These are phyloP conservation scores for Lupinus albus DNA, from an alignment of 306 rosid species.

Conservation along the genomic window DNA sequence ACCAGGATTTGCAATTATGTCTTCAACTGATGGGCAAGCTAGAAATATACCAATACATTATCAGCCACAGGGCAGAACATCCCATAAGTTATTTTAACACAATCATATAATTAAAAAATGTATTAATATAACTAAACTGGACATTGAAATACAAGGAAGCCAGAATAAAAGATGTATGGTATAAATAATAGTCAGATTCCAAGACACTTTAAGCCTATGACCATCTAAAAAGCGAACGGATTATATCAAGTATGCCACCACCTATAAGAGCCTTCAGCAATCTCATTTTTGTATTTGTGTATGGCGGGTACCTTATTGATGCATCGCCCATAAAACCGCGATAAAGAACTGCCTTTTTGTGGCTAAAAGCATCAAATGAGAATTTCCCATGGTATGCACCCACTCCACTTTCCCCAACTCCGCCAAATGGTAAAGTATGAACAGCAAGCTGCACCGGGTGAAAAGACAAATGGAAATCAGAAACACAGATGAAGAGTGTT, in stretches of 20 bases:
- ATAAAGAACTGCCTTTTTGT: too few species aligned
- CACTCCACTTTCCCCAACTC: conserved; percentile 97
- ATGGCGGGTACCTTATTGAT: conserved; percentile 85
- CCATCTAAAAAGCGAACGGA: conserved; percentile 76
- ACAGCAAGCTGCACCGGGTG: conserved; percentile 68
- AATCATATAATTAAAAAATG: neutral
- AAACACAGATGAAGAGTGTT: conserved; percentile 5
- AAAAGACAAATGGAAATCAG: conserved; percentile 16
- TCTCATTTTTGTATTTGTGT: conserved; percentile 69
- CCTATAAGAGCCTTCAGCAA: conserved; percentile 76
- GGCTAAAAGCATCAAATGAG: conserved; percentile 49
- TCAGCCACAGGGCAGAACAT: neutral
- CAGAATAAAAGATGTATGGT: conserved; percentile 11
- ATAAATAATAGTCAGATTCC: conserved; percentile 6
- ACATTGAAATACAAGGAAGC: too few species aligned
- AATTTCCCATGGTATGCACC: conserved; percentile 97
- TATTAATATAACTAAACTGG: neutral
- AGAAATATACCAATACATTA: neutral
- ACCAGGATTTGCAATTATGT: neutral
- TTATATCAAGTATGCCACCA: conserved; percentile 61
- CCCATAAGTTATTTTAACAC: conserved; percentile 11
- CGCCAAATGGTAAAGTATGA: conserved; percentile 85
- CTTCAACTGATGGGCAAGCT: neutral
- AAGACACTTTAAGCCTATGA: conserved; percentile 47
- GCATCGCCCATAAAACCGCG: conserved; percentile 62